phyloP scores from a whole-genome alignment of 208 protist species.

The Acanthamoeba rhysodes region DNA sequence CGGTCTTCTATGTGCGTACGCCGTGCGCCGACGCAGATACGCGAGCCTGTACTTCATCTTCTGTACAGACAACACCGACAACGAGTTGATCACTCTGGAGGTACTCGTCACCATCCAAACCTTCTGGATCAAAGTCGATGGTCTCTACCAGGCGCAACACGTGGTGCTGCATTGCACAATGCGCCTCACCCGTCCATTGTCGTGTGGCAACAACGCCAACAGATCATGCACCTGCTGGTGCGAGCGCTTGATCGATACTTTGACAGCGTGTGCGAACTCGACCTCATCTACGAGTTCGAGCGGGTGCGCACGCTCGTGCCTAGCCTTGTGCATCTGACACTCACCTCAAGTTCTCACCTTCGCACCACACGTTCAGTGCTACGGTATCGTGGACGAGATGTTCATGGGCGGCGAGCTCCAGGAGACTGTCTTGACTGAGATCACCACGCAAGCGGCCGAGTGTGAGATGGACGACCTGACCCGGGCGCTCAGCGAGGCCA shows the following conservation, averaged over 20 bases:
- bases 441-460: neutral
- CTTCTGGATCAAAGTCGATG: neutral
- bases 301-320: slow-evolving; percentile 84
- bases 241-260: slow-evolving; percentile 99
- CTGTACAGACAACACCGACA: slow-evolving; percentile 98
- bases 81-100: slow-evolving; percentile 98
- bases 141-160: no score
- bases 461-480: neutral
- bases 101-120: neutral
- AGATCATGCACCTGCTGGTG: slow-evolving; percentile 82
- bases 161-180: neutral
- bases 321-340: neutral
- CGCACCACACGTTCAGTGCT: slow-evolving; percentile 91
- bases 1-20: no score
- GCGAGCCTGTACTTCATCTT: slow-evolving; percentile 99
- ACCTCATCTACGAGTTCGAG: slow-evolving; percentile 99
- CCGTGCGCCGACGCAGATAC: no score
- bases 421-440: slow-evolving; percentile 87
- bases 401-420: slow-evolving; percentile 98
- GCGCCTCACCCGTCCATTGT: neutral
- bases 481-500: neutral
- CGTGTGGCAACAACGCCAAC: neutral
- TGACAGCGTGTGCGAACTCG: slow-evolving; percentile 99
- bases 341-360: no score
- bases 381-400: slow-evolving; percentile 99